Evolutionary conservation across 306 rosid species (phyloP).

Genomic region (Cajanus cajan): DNA sequence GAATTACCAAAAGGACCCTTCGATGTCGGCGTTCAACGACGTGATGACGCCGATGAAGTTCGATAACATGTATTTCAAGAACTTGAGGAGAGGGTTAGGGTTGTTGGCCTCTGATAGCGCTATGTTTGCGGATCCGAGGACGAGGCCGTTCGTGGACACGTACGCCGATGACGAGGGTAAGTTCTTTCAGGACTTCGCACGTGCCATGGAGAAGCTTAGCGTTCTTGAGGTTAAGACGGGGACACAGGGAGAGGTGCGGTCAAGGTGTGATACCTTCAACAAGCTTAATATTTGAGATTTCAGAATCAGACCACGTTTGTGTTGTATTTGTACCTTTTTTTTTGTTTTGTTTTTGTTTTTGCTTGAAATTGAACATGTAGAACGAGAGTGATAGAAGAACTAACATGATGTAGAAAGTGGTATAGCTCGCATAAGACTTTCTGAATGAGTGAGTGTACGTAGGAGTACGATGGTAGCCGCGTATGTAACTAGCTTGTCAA

Average conservation of each 20-base stretch:
- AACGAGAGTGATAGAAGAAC: not conserved
- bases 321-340: no score
- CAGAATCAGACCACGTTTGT: no score
- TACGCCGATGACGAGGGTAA: constrained; percentile 34
- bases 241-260: constrained; percentile 38
- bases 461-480: not conserved
- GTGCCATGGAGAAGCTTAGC: constrained; percentile 36
- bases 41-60: constrained; percentile 49
- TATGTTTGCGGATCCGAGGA: constrained; percentile 26
- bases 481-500: not conserved
- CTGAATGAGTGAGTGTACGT: not conserved
- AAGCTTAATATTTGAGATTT: accelerated
- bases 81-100: constrained; percentile 41
- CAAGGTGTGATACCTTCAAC: constrained; percentile 49
- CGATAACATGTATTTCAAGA: constrained; percentile 42
- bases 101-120: constrained; percentile 37
- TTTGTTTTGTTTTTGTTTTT: not conserved
- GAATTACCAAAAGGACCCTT: constrained; percentile 26
- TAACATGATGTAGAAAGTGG: not conserved
- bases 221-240: constrained; percentile 34
- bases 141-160: constrained; percentile 41
- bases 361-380: not conserved
- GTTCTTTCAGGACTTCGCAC: constrained; percentile 46
- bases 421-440: not conserved
- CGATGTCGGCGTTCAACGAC: constrained; percentile 50